Conservation (phyloP, 768 basidiomycete genomes). For the Dacryopinax primogenitus region DNA sequence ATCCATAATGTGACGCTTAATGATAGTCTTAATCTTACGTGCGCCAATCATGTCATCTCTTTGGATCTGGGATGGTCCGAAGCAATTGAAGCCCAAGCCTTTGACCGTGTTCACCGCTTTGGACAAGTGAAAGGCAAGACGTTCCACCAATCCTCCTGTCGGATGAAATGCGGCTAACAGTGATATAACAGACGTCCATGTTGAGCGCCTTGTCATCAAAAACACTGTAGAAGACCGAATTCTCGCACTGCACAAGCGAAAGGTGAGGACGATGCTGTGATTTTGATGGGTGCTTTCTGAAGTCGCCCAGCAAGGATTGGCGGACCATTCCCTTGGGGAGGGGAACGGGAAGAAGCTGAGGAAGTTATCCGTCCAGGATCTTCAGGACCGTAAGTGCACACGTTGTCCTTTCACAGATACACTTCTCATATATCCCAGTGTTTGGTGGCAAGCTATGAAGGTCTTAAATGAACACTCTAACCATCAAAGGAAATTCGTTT, state of each 20-base stretch:
- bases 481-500: too few relatives aligned
- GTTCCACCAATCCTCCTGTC: not conserved
- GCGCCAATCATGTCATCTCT: slow-evolving; percentile 51
- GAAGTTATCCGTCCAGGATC: not conserved
- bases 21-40: slow-evolving; percentile 38
- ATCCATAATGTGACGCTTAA: slow-evolving; percentile 19
- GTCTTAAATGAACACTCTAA: too few relatives aligned
- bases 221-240: slow-evolving; percentile 62
- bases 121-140: slow-evolving; percentile 35
- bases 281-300: not conserved
- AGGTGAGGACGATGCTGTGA: slow-evolving; percentile 39
- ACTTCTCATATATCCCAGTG: too few relatives aligned
- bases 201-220: slow-evolving; percentile 45
- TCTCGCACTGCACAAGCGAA: slow-evolving; percentile 47
- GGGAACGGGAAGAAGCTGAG: slow-evolving; percentile 47
- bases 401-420: not conserved
- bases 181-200: slow-evolving; percentile 28
- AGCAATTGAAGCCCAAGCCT: slow-evolving; percentile 50
- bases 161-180: not conserved
- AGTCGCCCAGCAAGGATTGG: slow-evolving; percentile 34
- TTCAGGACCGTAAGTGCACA: not conserved
- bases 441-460: too few relatives aligned
- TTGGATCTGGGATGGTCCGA: slow-evolving; percentile 53
- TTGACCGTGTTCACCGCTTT: slow-evolving; percentile 46
- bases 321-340: slow-evolving; percentile 51